Evolutionary conservation across 2,329 filamentous ascomycete genomes (phyloP).

Genomic region (Davidsoniella virescens): DNA sequence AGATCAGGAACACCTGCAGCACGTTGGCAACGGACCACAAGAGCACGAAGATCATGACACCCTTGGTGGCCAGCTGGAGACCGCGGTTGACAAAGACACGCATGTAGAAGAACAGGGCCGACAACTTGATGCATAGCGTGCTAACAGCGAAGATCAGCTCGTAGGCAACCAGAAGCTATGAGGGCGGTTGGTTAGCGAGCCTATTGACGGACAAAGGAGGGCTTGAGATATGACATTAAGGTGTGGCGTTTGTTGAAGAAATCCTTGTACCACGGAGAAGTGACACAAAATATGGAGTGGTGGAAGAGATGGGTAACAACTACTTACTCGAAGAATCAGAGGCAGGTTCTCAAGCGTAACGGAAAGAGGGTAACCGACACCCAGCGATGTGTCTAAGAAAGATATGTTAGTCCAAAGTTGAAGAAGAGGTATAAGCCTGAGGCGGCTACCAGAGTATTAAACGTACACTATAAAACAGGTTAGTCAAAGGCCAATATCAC

Average conservation of each 20-base stretch:
- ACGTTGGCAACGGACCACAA: conserved; percentile 17
- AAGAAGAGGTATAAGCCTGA: too few relatives aligned
- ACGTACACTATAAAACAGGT: conserved; percentile 11
- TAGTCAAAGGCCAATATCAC: neutral
- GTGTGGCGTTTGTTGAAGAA: neutral
- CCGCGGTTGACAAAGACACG: conserved; percentile 23
- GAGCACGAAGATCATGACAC: conserved; percentile 19
- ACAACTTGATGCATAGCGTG: conserved; percentile 22
- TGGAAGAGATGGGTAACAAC: neutral
- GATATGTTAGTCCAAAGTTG: neutral
- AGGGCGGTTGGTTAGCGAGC: neutral
- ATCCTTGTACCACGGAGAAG: neutral
- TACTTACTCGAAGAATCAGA: conserved; percentile 14
- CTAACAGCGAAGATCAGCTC: conserved; percentile 21
- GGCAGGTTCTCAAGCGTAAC: conserved; percentile 16
- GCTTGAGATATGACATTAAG: too few relatives aligned
- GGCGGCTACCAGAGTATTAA: neutral
- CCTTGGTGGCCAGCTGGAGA: conserved; percentile 19
- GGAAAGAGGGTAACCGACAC: conserved; percentile 17
- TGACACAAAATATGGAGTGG: neutral
- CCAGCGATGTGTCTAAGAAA: conserved; percentile 16
- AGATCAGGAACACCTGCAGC: conserved; percentile 18
- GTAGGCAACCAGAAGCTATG: conserved; percentile 22
- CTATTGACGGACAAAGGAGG: too few relatives aligned
- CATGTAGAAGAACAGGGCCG: conserved; percentile 27